These are phyloP conservation scores for Claviceps arundinis DNA, from an alignment of 2,329 filamentous ascomycete genomes.

Conservation along the genomic window DNA sequence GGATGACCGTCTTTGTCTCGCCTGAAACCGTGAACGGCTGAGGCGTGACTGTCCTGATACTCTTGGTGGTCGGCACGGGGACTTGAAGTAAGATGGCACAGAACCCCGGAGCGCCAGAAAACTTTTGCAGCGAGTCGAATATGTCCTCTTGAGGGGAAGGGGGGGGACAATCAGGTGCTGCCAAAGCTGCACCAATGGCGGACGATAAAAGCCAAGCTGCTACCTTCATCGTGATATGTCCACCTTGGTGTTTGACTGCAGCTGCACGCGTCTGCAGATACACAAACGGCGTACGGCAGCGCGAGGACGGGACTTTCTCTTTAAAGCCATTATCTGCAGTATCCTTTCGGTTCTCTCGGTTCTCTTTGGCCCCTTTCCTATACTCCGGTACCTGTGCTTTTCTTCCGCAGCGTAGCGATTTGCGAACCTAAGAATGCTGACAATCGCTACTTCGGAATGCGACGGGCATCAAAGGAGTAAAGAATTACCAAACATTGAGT, in stretches of 20 bases:
- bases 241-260: background rate
- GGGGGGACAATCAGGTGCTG: background rate
- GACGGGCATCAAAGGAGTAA: too few relatives aligned
- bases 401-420: too few relatives aligned
- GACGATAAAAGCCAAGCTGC: background rate
- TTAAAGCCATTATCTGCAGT: too few relatives aligned
- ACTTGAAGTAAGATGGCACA: background rate
- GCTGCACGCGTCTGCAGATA: too few relatives aligned
- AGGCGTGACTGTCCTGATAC: background rate
- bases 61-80: background rate
- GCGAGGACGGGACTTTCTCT: too few relatives aligned
- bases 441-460: too few relatives aligned
- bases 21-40: background rate
- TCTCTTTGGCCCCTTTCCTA: too few relatives aligned
- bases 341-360: too few relatives aligned
- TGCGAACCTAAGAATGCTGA: too few relatives aligned
- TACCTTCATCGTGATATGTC: background rate
- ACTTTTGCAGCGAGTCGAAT: background rate
- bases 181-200: background rate
- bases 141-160: background rate
- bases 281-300: too few relatives aligned
- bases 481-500: too few relatives aligned
- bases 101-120: background rate
- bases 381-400: too few relatives aligned
- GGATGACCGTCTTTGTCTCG: background rate